A percentile compares a stretch with the other conserved stretches of the same genome.
These are phyloP conservation scores for Ophiostoma pallidulum DNA, from an alignment of 2,329 filamentous ascomycete species.

Conservation along the genomic window DNA sequence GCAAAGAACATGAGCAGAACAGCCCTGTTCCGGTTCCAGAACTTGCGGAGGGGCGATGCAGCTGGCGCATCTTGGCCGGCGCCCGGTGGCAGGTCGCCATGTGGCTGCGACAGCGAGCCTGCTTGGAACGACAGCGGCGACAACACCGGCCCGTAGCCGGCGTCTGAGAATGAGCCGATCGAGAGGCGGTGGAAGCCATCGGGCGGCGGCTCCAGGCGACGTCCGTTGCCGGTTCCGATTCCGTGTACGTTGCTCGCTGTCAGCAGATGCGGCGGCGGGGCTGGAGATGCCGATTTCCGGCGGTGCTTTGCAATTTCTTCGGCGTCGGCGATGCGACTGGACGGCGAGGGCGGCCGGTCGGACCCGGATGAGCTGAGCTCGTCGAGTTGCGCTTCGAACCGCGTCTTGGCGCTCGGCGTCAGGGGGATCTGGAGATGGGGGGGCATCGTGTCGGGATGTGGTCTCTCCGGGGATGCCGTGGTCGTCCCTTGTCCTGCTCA, in stretches of 20 bases:
- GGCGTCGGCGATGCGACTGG: not conserved
- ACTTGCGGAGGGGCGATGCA: slow-evolving; percentile 20
- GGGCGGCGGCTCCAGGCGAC: slow-evolving; percentile 18
- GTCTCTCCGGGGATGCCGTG: not conserved
- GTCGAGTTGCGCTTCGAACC: slow-evolving; percentile 18
- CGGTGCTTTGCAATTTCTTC: slow-evolving; percentile 4
- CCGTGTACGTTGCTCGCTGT: too few species aligned
- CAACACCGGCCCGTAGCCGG: slow-evolving; percentile 18
- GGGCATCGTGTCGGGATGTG: slow-evolving; percentile 15
- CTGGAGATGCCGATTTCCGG: slow-evolving; percentile 4
- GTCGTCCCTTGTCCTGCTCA: not conserved
- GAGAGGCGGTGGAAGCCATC: slow-evolving; percentile 30
- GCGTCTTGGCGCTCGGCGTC: slow-evolving; percentile 17
- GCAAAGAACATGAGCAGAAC: slow-evolving; percentile 62
- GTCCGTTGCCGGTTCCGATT: not conserved
- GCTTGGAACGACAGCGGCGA: slow-evolving; percentile 18
- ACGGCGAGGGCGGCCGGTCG: not conserved
- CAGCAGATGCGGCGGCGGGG: not conserved
- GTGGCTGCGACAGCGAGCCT: slow-evolving; percentile 9
- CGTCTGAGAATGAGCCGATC: slow-evolving; percentile 32
- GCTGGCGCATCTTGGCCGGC: too few species aligned
- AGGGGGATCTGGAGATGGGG: slow-evolving; percentile 20
- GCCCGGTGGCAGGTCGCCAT: not conserved
- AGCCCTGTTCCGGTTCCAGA: slow-evolving; percentile 61
- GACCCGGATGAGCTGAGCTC: slow-evolving; percentile 9